Conservation (phyloP, 768 basidiomycete genomes). For the Xerocomus potaroensis region DNA sequence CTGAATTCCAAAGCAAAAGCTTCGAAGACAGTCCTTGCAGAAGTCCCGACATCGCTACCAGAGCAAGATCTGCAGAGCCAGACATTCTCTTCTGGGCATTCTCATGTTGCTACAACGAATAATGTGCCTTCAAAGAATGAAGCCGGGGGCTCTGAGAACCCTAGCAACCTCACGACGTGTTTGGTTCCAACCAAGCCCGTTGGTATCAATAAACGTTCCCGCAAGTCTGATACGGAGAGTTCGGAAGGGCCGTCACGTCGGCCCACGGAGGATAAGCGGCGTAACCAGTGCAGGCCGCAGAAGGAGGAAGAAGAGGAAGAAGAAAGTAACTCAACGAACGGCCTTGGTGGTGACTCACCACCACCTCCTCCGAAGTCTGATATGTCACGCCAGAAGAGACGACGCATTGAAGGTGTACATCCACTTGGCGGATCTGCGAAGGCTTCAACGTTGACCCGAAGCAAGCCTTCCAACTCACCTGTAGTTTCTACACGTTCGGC, state of each 20-base stretch:
- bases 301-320: slow-evolving; percentile 33
- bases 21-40: slow-evolving; percentile 27
- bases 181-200: slow-evolving; percentile 6
- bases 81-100: slow-evolving; percentile 5
- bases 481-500: slow-evolving; percentile 32
- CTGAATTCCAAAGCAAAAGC: slow-evolving; percentile 9
- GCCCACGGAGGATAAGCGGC: slow-evolving; percentile 30
- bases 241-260: slow-evolving; percentile 12
- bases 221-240: slow-evolving; percentile 25
- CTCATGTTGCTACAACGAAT: slow-evolving; percentile 3
- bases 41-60: slow-evolving; percentile 59
- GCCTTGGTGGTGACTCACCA: slow-evolving; percentile 32
- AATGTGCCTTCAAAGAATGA: slow-evolving; percentile 7
- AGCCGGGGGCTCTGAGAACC: slow-evolving; percentile 1
- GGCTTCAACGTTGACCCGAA: slow-evolving; percentile 25
- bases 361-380: slow-evolving; percentile 23
- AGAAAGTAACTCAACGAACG: slow-evolving; percentile 40
- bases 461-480: slow-evolving; percentile 23
- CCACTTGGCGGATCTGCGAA: slow-evolving; percentile 20
- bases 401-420: slow-evolving; percentile 32
- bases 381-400: slow-evolving; percentile 43
- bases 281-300: background rate
- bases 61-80: slow-evolving; percentile 40
- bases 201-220: slow-evolving; percentile 18
- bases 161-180: slow-evolving; percentile 1